phyloP scores from a whole-genome alignment of 2,329 filamentous ascomycete genomes.

The Fusarium bactridioides region DNA sequence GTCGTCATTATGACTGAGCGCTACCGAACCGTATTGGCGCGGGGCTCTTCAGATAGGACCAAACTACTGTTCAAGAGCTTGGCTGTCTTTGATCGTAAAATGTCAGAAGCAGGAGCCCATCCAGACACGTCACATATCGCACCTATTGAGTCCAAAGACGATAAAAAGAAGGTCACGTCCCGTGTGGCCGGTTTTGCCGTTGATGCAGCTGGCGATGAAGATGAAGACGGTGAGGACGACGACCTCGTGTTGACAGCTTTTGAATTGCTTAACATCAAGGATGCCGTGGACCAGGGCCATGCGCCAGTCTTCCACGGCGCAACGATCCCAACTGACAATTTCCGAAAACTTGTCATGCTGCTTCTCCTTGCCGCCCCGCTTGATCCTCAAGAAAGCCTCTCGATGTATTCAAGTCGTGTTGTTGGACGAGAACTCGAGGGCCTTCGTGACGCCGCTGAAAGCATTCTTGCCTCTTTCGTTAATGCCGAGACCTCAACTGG shows the following conservation, averaged over 20 bases:
- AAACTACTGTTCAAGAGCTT: conserved; percentile 75
- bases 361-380: conserved; percentile 73
- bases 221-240: conserved; percentile 61
- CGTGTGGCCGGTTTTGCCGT: conserved; percentile 54
- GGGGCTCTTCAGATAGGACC: conserved; percentile 63
- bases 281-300: conserved; percentile 64
- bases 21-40: conserved; percentile 69
- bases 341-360: conserved; percentile 74
- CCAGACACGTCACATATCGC: not conserved
- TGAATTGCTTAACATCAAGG: conserved; percentile 70
- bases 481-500: conserved; percentile 70
- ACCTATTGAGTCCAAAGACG: conserved; percentile 13
- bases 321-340: conserved; percentile 77
- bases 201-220: conserved; percentile 55
- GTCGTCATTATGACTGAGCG: conserved; percentile 76
- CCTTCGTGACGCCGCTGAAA: conserved; percentile 69
- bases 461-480: conserved; percentile 71
- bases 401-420: conserved; percentile 66
- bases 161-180: conserved; percentile 5
- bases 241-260: conserved; percentile 74
- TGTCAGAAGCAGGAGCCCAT: conserved; percentile 43
- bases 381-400: conserved; percentile 69
- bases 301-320: conserved; percentile 64
- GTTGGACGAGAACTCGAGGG: conserved; percentile 62
- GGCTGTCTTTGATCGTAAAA: conserved; percentile 72